These are phyloP conservation scores for Eimeria tenella DNA, from an alignment of 169 alveolate genomes.

Conservation along the genomic window DNA sequence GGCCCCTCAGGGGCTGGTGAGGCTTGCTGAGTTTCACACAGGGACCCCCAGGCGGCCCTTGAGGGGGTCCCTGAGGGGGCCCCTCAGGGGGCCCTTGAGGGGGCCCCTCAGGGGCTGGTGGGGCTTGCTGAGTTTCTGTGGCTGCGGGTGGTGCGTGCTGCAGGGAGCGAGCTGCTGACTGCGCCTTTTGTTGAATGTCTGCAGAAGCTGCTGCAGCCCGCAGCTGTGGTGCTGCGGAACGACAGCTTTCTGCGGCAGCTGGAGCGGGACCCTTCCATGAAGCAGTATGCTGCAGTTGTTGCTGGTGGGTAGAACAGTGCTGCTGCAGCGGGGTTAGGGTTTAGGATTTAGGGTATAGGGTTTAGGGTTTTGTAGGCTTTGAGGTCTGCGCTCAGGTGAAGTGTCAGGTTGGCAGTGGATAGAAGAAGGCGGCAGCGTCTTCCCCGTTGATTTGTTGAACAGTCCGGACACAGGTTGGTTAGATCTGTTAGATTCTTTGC, in stretches of 20 bases:
- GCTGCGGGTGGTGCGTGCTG: not conserved
- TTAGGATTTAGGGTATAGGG: not conserved
- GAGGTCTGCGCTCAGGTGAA: constrained; percentile 21
- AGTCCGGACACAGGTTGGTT: constrained; percentile 51
- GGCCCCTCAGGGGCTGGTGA: not conserved
- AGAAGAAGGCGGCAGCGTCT: constrained; percentile 50
- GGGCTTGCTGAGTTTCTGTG: no score
- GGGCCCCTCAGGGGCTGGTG: not conserved
- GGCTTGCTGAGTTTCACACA: not conserved
- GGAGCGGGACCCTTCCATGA: constrained; percentile 12
- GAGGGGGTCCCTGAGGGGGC: no score
- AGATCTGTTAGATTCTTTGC: not conserved
- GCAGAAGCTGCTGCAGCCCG: not conserved
- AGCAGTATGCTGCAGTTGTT: not conserved
- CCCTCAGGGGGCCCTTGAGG: no score
- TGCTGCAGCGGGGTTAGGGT: not conserved
- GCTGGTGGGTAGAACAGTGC: not conserved
- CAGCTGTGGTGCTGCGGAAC: constrained; percentile 36
- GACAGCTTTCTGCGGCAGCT: constrained; percentile 48
- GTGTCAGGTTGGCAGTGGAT: constrained; percentile 3
- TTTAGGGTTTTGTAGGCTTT: not conserved
- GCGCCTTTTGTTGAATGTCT: constrained; percentile 24
- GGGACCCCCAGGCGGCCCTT: no score
- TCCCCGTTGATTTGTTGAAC: constrained; percentile 56
- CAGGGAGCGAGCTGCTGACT: constrained; percentile 69